Base-by-base conservation (phyloP, 495 filamentous ascomycete genomes). In the Xylaria castorea region DNA sequence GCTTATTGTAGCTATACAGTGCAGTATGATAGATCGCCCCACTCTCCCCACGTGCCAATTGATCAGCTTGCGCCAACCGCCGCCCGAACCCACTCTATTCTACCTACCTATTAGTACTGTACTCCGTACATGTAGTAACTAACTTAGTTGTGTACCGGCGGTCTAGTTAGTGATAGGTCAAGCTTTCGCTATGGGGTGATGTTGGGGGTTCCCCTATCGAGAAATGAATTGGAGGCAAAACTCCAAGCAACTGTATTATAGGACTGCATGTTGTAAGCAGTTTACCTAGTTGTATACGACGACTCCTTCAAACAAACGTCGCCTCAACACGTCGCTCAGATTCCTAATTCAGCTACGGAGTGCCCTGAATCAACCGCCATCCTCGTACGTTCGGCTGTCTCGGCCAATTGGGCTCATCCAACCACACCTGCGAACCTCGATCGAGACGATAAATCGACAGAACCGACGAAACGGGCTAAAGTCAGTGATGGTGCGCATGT, bases 401-500 rank as follows among this genome's bases (percentile, higher is more conserved):
- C 68, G 44, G n/a, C 44, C 68, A 70, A 30, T 51, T 18, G n/a
- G 11, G 48, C 69, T 36, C 48, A 36, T 16, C 22, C 16, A 57
- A 62, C 70, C 50, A 66, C 27, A 22, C 40, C 51, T 46, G 25
- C 61, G 18, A 58, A 48, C 44, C 30, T 34, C 62, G 63, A 62
- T 46, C 73, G 55, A 71, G 70, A 71, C 61, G 22, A 34, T 57
- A 12, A 40, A 32, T 30, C 16, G 40, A 51, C 71, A 62, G 42
- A 62, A 18, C 11, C 61, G 38, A 75, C 62, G 58, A 73, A 66
- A 66, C 20, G 60, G 72, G 68, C 70, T 75, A 76, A 48, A 71
- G 72, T 73, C 38, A 72, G 76, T 36, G 9, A 38, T 51, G 58
- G 70, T 61, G 75, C 74, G 78, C 77, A 80, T 81, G 75, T 79